phyloP scores from a whole-genome alignment of 495 filamentous ascomycete species.

The Penicillium pancosmium region DNA sequence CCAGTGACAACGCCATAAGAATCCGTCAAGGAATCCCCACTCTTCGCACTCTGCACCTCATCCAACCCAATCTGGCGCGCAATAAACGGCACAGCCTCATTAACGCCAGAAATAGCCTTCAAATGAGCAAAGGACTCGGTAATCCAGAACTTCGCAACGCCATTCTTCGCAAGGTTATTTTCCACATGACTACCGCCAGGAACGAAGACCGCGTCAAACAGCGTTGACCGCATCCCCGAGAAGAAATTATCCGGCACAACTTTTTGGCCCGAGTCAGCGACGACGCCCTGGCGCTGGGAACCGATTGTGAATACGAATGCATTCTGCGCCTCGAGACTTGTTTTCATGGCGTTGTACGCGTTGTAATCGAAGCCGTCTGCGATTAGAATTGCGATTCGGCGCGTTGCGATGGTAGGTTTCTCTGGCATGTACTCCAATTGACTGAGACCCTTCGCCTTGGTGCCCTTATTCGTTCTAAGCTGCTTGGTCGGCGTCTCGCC shows the following conservation, averaged over 20 bases:
- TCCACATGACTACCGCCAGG: conserved; percentile 70
- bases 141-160: conserved; percentile 81
- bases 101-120: conserved; percentile 75
- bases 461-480: conserved; percentile 63
- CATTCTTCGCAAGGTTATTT: conserved; percentile 63
- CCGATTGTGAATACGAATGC: conserved; percentile 77
- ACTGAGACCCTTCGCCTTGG: conserved; percentile 63
- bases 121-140: conserved; percentile 81
- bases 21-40: conserved; percentile 59
- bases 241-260: conserved; percentile 78
- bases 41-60: conserved; percentile 57
- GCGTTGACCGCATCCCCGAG: conserved; percentile 78
- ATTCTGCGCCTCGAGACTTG: conserved; percentile 58
- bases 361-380: conserved; percentile 77
- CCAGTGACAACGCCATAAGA: conserved; percentile 46
- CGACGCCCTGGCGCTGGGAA: conserved; percentile 56
- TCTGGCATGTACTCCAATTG: conserved; percentile 67
- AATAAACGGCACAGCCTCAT: conserved; percentile 70
- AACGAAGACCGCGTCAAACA: conserved; percentile 84
- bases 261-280: conserved; percentile 53
- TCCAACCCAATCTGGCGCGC: conserved; percentile 51
- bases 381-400: conserved; percentile 76
- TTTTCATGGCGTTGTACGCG: conserved; percentile 65
- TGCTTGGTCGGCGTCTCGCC: conserved; percentile 59
- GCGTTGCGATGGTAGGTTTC: conserved; percentile 67